These are phyloP conservation scores for Panicum virgatum DNA, from an alignment of 202 grass and related monocot genomes.

Conservation along the genomic window DNA sequence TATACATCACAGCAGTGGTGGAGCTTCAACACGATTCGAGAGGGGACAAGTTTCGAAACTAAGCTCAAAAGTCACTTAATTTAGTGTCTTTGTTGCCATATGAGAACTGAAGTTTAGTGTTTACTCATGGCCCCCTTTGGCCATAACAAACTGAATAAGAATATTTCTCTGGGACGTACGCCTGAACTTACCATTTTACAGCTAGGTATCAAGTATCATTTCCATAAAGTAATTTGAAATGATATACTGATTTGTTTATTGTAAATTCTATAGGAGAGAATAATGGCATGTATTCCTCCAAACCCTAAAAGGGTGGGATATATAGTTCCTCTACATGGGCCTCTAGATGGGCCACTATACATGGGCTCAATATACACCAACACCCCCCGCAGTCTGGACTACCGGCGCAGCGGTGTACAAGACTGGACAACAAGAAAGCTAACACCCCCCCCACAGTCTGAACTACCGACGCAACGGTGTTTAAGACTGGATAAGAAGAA, in stretches of 20 bases:
- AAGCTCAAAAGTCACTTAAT: neutral
- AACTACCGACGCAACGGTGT: no score
- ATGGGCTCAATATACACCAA: no score
- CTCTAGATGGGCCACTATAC: no score
- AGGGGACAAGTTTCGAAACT: neutral
- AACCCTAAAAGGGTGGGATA: no score
- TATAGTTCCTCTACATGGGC: no score
- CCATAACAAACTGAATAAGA: neutral
- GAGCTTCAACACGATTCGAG: neutral
- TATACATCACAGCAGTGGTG: neutral
- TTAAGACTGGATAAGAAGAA: no score
- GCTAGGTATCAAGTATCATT: neutral
- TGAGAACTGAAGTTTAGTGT: neutral
- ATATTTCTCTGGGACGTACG: constrained; percentile 6
- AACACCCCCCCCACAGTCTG: no score
- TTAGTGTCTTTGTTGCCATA: neutral
- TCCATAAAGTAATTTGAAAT: constrained; percentile 12
- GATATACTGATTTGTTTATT: neutral
- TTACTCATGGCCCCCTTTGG: neutral
- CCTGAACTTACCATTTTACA: constrained; percentile 6
- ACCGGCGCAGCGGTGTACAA: no score
- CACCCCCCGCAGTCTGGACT: no score
- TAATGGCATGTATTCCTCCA: no score
- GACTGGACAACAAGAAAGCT: no score
- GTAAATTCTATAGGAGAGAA: no score